These are phyloP conservation scores for Xylariaceae sp. DNA, from an alignment of 2,329 filamentous ascomycete genomes.

Conservation along the genomic window DNA sequence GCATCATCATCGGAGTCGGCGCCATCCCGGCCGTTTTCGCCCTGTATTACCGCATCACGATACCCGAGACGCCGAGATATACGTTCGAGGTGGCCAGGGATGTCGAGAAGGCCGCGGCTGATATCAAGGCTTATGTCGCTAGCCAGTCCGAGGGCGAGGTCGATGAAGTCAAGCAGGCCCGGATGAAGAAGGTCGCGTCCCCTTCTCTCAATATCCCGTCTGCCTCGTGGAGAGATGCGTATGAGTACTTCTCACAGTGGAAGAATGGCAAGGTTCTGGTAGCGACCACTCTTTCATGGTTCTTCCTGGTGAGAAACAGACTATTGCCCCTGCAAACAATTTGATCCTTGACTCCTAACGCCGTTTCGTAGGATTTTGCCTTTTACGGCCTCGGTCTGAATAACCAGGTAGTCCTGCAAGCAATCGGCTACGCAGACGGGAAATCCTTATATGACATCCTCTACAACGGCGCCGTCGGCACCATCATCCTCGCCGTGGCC, in stretches of 20 bases:
- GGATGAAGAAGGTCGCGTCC: conserved; percentile 47
- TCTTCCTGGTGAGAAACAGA: conserved; percentile 54
- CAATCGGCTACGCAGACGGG: conserved; percentile 65
- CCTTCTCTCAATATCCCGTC: conserved; percentile 57
- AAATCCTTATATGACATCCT: conserved; percentile 61
- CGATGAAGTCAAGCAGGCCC: conserved; percentile 44
- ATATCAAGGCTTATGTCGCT: conserved; percentile 57
- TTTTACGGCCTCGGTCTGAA: conserved; percentile 72
- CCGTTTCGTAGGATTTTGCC: conserved; percentile 49
- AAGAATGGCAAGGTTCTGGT: conserved; percentile 65
- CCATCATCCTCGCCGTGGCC: conserved; percentile 71
- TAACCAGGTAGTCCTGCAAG: conserved; percentile 62
- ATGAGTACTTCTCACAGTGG: conserved; percentile 62
- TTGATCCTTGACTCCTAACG: conserved; percentile 12
- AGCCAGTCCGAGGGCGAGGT: conserved; percentile 44
- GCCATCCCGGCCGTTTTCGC: conserved; percentile 72
- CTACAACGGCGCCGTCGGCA: conserved; percentile 68
- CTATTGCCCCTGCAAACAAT: no score
- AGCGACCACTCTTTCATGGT: conserved; percentile 76
- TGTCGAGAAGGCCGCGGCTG: conserved; percentile 67
- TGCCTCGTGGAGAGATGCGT: conserved; percentile 65
- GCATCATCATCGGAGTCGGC: conserved; percentile 73
- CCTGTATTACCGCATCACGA: conserved; percentile 80
- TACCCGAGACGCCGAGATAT: conserved; percentile 78
- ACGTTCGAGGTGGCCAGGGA: conserved; percentile 76